Conservation (phyloP, 768 basidiomycete genomes). For the Cubamyces lactineus region DNA sequence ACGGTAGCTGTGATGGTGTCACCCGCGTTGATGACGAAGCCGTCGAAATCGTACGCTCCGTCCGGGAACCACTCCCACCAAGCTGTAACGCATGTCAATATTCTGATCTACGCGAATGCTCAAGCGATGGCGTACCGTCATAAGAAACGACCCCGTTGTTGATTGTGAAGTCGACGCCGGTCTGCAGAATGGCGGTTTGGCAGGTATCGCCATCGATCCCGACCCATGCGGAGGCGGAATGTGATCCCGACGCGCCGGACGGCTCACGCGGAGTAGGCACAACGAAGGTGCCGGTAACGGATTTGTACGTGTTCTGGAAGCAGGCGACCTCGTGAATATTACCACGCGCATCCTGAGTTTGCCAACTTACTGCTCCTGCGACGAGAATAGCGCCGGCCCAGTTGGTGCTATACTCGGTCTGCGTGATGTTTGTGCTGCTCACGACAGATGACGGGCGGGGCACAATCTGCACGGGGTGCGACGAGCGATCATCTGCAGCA, state of each 20-base stretch:
- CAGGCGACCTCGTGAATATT: not conserved
- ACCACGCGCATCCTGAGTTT: too few relatives aligned
- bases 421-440: constrained; percentile 23
- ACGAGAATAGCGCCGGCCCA: constrained; percentile 42
- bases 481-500: constrained; percentile 17
- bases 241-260: constrained; percentile 30
- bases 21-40: constrained; percentile 35
- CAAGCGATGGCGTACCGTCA: constrained; percentile 32
- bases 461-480: constrained; percentile 12
- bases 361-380: constrained; percentile 27
- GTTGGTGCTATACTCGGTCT: constrained; percentile 39
- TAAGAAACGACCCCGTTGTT: constrained; percentile 28
- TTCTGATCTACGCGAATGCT: too few relatives aligned
- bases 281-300: constrained; percentile 40
- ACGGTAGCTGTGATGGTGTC: constrained; percentile 36
- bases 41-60: constrained; percentile 38
- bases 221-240: constrained; percentile 42
- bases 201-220: constrained; percentile 44
- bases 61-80: constrained; percentile 42
- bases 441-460: not conserved
- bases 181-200: constrained; percentile 40
- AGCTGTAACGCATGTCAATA: constrained; percentile 15
- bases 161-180: constrained; percentile 41
- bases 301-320: constrained; percentile 38
- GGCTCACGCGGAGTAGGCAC: constrained; percentile 38